Evolutionary conservation across 148 eudicot species (phyloP).

Genomic region (Pouteria glomerata): DNA sequence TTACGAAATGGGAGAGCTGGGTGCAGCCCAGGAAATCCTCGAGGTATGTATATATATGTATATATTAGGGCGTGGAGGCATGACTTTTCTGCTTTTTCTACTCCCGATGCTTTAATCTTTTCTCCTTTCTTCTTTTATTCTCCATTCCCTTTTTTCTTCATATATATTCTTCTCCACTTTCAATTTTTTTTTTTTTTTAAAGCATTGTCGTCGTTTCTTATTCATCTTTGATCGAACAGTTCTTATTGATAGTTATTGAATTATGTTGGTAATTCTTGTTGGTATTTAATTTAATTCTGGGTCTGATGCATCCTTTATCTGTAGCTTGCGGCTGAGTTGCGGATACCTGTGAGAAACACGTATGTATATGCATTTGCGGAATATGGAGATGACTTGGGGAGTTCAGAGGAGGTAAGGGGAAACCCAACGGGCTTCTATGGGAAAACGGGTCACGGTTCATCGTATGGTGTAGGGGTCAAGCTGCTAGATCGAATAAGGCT

Average conservation of each 20-base stretch:
- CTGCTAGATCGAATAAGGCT: constrained; percentile 88
- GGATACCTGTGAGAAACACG: constrained; percentile 80
- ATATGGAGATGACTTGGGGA: constrained; percentile 93
- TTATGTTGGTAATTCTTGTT: constrained; percentile 1
- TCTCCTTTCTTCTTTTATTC: too few relatives aligned
- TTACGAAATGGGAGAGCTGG: constrained; percentile 98
- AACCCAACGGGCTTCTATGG: constrained; percentile 94
- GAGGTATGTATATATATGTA: constrained; percentile 52
- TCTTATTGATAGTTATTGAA: too few relatives aligned
- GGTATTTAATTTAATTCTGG: background rate
- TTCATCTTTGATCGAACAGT: too few relatives aligned
- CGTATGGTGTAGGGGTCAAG: constrained; percentile 86
- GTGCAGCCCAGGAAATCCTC: constrained; percentile 93
- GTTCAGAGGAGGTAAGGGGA: constrained; percentile 88
- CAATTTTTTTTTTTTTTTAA: too few relatives aligned
- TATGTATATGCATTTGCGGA: constrained; percentile 80
- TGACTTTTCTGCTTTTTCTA: too few relatives aligned
- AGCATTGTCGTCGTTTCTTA: too few relatives aligned
- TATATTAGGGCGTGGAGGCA: too few relatives aligned
- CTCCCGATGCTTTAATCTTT: background rate
- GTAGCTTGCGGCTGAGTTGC: constrained; percentile 89
- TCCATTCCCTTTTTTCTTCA: too few relatives aligned
- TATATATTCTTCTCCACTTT: too few relatives aligned
- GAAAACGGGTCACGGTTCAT: constrained; percentile 90
- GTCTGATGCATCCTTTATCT: constrained; percentile 18